Evolutionary conservation across 2,329 filamentous ascomycete genomes (phyloP).

Genomic region (Cryphonectria parasitica): DNA sequence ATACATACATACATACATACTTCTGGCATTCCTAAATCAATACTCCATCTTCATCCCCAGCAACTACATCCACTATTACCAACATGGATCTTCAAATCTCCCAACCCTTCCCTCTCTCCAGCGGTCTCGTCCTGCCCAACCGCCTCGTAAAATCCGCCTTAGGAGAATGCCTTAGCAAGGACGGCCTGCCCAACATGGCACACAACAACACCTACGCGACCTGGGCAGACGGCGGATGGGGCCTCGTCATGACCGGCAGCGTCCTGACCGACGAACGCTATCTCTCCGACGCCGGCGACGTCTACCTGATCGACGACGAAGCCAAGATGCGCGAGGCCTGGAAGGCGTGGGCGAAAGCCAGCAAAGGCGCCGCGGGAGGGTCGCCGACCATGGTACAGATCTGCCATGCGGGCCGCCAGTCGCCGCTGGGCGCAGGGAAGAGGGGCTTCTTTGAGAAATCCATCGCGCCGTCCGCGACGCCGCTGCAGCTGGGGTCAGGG

Average conservation of each 20-base stretch:
- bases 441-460: conserved; percentile 55
- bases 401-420: conserved; percentile 65
- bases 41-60: neutral
- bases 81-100: conserved; percentile 34
- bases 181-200: conserved; percentile 46
- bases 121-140: conserved; percentile 60
- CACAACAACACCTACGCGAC: conserved; percentile 51
- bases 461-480: conserved; percentile 47
- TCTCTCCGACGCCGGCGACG: conserved; percentile 42
- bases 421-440: conserved; percentile 32
- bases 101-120: conserved; percentile 54
- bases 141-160: conserved; percentile 57
- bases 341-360: conserved; percentile 49
- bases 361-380: conserved; percentile 49
- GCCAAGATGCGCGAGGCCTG: conserved; percentile 41
- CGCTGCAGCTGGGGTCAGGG: conserved; percentile 46
- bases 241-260: conserved; percentile 55
- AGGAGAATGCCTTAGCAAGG: conserved; percentile 47
- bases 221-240: conserved; percentile 61
- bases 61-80: neutral
- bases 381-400: conserved; percentile 63
- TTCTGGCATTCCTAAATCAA: neutral
- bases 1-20: no score
- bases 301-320: conserved; percentile 38
- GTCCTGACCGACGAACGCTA: conserved; percentile 47